phyloP scores from a whole-genome alignment of 495 filamentous ascomycete species.

The Collariella sp. region DNA sequence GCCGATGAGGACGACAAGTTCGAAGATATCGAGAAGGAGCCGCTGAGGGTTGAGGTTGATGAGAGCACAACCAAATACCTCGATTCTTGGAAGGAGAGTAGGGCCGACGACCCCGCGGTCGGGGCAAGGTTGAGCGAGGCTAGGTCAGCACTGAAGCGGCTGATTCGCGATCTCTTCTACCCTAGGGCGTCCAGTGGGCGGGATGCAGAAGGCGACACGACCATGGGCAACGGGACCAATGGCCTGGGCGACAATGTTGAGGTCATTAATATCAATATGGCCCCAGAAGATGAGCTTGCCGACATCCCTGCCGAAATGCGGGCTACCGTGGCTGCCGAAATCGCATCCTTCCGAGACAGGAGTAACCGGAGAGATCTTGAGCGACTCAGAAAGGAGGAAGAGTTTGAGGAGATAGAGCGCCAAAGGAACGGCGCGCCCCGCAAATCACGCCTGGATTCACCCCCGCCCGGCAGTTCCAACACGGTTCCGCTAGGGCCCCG shows the following conservation, averaged over 20 bases:
- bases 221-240: slow-evolving; percentile 58
- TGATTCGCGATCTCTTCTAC: slow-evolving; percentile 63
- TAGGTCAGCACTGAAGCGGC: slow-evolving; percentile 50
- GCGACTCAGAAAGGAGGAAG: slow-evolving; percentile 77
- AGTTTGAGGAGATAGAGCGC: slow-evolving; percentile 81
- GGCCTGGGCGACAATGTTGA: slow-evolving; percentile 56
- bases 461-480: slow-evolving; percentile 52
- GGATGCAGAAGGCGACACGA: slow-evolving; percentile 53
- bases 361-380: slow-evolving; percentile 84
- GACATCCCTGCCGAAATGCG: slow-evolving; percentile 96
- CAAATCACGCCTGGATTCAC: slow-evolving; percentile 61
- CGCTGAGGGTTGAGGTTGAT: slow-evolving; percentile 71
- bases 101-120: slow-evolving; percentile 54
- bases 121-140: slow-evolving; percentile 64
- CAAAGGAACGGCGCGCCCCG: slow-evolving; percentile 57
- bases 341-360: slow-evolving; percentile 84
- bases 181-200: slow-evolving; percentile 47
- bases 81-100: slow-evolving; percentile 63
- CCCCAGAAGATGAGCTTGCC: slow-evolving; percentile 84
- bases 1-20: slow-evolving; percentile 43
- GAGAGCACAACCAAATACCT: slow-evolving; percentile 70
- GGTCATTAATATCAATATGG: slow-evolving; percentile 84
- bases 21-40: slow-evolving; percentile 57
- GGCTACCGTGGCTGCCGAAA: slow-evolving; percentile 92
- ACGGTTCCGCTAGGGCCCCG: slow-evolving; percentile 74